Percentiles rank a stretch among this genome's conserved stretches.
These are phyloP conservation scores for Annulohypoxylon bovei DNA, from an alignment of 495 filamentous ascomycete genomes.

Conservation along the genomic window DNA sequence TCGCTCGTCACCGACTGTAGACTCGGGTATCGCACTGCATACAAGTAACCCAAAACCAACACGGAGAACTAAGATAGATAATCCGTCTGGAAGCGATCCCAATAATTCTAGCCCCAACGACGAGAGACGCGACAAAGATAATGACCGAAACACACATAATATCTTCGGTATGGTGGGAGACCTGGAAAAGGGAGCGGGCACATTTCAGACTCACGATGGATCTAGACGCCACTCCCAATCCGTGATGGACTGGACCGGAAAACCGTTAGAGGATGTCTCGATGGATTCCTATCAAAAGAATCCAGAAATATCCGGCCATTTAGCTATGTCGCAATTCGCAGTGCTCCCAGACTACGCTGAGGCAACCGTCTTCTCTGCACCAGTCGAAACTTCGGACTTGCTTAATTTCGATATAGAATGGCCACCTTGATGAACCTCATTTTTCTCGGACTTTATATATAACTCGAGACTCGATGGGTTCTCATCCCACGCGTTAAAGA, in stretches of 20 bases:
- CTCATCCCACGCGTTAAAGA: background rate
- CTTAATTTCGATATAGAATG: constrained; percentile 30
- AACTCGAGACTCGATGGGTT: background rate
- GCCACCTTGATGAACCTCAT: constrained; percentile 11
- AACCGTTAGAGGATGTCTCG: background rate
- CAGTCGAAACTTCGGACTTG: constrained; percentile 7
- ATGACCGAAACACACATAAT: background rate
- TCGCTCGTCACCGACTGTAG: constrained; percentile 27
- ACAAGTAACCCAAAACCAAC: background rate
- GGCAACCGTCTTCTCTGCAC: background rate
- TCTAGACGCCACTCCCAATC: background rate
- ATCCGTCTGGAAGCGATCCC: background rate
- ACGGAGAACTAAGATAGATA: background rate
- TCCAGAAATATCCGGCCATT: background rate
- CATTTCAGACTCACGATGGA: background rate
- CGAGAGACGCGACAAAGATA: background rate
- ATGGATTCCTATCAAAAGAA: background rate
- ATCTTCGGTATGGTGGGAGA: background rate
- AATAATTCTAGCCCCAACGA: background rate
- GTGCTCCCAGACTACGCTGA: background rate
- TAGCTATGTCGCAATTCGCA: constrained; percentile 17
- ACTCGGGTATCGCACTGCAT: constrained; percentile 35
- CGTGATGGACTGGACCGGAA: background rate
- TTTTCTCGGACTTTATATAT: background rate
- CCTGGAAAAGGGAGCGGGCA: background rate